Evolutionary conservation across 2,329 filamentous ascomycete species (phyloP).

Genomic region (Pestalotiopsis sp.): DNA sequence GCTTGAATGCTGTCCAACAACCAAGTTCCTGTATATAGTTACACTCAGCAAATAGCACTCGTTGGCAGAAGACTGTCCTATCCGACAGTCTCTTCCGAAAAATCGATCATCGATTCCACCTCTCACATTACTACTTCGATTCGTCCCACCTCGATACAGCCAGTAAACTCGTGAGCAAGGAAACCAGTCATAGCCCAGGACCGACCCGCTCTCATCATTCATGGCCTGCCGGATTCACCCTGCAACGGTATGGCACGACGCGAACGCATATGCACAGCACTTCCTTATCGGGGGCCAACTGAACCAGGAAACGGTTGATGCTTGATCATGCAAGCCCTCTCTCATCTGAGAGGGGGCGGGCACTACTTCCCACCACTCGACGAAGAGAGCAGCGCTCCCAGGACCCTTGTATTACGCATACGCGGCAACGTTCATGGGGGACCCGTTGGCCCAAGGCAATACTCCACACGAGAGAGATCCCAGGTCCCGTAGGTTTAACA

Average conservation of each 20-base stretch:
- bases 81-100: neutral
- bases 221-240: neutral
- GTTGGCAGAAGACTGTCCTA: neutral
- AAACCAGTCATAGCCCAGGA: neutral
- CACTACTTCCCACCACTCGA: neutral
- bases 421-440: neutral
- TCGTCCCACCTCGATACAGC: neutral
- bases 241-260: neutral
- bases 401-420: neutral
- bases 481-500: too few relatives aligned
- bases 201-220: neutral
- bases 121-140: neutral
- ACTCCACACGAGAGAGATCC: neutral
- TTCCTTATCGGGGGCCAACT: neutral
- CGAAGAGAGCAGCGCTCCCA: neutral
- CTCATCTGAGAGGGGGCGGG: neutral
- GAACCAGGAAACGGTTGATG: neutral
- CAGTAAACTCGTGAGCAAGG: neutral
- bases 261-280: neutral
- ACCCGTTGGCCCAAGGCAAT: neutral
- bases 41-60: neutral
- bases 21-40: conserved; percentile 9
- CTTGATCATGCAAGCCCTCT: neutral
- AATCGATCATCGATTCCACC: neutral
- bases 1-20: neutral